phyloP scores from a whole-genome alignment of 441 rosid species.

The Arabidopsis hybrid region DNA sequence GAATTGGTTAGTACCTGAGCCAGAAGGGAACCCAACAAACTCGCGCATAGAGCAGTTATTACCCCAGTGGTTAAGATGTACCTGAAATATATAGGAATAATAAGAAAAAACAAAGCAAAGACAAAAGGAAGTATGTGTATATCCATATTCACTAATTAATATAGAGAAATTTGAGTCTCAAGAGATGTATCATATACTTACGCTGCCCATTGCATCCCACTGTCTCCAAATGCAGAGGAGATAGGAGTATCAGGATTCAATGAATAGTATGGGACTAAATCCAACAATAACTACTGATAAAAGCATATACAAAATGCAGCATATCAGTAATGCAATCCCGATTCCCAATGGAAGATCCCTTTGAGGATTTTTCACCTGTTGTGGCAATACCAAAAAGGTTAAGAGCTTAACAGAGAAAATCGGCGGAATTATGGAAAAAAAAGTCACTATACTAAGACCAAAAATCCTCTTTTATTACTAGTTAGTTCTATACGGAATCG shows the following conservation, averaged over 20 bases:
- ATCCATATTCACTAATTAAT: conserved; percentile 10
- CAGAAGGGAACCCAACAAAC: conserved; percentile 81
- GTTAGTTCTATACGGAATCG: neutral
- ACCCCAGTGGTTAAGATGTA: conserved; percentile 80
- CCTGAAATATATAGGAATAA: conserved; percentile 46
- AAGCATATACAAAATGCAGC: conserved; percentile 82
- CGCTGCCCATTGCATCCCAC: conserved; percentile 98
- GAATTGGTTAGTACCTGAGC: conserved; percentile 63
- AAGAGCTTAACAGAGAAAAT: neutral
- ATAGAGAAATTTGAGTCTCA: conserved; percentile 25
- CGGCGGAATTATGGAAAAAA: neutral
- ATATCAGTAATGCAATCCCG: conserved; percentile 72
- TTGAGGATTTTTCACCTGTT: conserved; percentile 81
- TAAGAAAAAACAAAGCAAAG: conserved; percentile 20
- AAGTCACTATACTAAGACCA: conserved; percentile 13
- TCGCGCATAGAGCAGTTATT: conserved; percentile 79
- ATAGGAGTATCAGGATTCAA: conserved; percentile 90
- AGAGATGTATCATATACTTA: conserved; percentile 51
- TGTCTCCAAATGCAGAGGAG: conserved; percentile 84
- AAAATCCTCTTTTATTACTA: neutral
- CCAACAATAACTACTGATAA: conserved; percentile 89
- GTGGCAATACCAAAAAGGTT: conserved; percentile 25
- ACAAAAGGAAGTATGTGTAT: conserved; percentile 12
- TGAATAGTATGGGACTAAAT: conserved; percentile 78
- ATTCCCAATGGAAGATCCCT: conserved; percentile 88